Evolutionary conservation across 2,329 filamentous ascomycete genomes (phyloP).

Genomic region (Lecanosticta acicola): DNA sequence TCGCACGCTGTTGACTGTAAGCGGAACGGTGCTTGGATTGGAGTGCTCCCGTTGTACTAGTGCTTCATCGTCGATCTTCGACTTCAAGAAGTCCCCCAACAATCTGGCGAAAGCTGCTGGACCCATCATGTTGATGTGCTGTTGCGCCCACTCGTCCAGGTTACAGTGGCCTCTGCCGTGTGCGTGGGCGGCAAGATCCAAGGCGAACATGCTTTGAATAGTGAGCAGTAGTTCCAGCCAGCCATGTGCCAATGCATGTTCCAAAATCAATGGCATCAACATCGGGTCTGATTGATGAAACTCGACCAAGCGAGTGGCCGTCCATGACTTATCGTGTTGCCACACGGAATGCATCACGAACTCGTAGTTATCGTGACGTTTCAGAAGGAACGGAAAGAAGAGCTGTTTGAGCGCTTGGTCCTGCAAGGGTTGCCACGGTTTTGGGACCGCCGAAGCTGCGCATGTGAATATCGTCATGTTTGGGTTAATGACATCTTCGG

Average conservation of each 20-base stretch:
- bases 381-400: slow-evolving; percentile 77
- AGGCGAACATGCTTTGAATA: slow-evolving; percentile 73
- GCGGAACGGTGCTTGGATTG: slow-evolving; percentile 62
- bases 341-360: slow-evolving; percentile 89
- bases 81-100: slow-evolving; percentile 72
- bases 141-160: slow-evolving; percentile 72
- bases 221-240: slow-evolving; percentile 81
- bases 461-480: slow-evolving; percentile 76
- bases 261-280: slow-evolving; percentile 63
- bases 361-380: slow-evolving; percentile 69
- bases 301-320: slow-evolving; percentile 72
- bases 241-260: slow-evolving; percentile 72
- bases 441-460: slow-evolving; percentile 69
- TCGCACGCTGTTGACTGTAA: slow-evolving; percentile 80
- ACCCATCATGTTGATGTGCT: slow-evolving; percentile 46
- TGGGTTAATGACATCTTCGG: slow-evolving; percentile 59
- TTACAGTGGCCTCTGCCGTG: slow-evolving; percentile 77
- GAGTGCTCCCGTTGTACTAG: slow-evolving; percentile 66
- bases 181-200: slow-evolving; percentile 80
- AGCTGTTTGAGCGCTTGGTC: slow-evolving; percentile 69
- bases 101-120: slow-evolving; percentile 58
- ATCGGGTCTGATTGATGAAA: slow-evolving; percentile 65
- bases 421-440: slow-evolving; percentile 70
- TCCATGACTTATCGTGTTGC: slow-evolving; percentile 85
- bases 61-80: slow-evolving; percentile 78